phyloP scores from a whole-genome alignment of 805 yeast species.

The Candida nanaspora region DNA sequence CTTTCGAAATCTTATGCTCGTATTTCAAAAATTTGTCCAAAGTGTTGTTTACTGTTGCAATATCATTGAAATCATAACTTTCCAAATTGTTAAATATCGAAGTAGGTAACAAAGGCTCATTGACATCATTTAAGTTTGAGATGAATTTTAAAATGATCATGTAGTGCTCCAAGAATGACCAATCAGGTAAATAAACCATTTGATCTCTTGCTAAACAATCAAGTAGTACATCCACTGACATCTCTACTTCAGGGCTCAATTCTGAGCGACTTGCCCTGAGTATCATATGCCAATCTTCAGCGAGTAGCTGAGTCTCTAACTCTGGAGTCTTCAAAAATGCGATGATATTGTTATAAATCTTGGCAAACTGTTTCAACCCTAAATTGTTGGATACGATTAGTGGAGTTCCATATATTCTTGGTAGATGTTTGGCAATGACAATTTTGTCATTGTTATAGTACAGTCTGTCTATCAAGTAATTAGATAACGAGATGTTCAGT shows the following conservation, averaged over 20 bases:
- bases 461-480: conserved; percentile 49
- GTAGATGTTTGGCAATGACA: conserved; percentile 38
- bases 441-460: conserved; percentile 50
- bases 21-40: conserved; percentile 12
- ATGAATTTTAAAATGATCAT: conserved; percentile 22
- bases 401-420: conserved; percentile 24
- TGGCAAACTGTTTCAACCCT: conserved; percentile 23
- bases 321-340: conserved; percentile 22
- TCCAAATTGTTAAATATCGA: conserved; percentile 6
- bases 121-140: conserved; percentile 18
- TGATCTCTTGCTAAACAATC: conserved; percentile 43
- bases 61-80: conserved; percentile 8
- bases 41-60: conserved; percentile 9
- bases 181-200: conserved; percentile 44
- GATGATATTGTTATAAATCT: conserved; percentile 25
- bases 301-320: conserved; percentile 14
- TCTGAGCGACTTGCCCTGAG: conserved; percentile 14
- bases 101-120: conserved; percentile 22
- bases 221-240: conserved; percentile 36
- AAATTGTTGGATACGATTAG: conserved; percentile 14
- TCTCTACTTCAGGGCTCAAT: conserved; percentile 15
- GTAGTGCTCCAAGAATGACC: conserved; percentile 37
- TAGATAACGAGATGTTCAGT: conserved; percentile 67
- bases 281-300: conserved; percentile 22
- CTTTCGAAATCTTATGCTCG: conserved; percentile 7